Conservation (phyloP, 257 asterid species). For the Scutellaria barbata region DNA sequence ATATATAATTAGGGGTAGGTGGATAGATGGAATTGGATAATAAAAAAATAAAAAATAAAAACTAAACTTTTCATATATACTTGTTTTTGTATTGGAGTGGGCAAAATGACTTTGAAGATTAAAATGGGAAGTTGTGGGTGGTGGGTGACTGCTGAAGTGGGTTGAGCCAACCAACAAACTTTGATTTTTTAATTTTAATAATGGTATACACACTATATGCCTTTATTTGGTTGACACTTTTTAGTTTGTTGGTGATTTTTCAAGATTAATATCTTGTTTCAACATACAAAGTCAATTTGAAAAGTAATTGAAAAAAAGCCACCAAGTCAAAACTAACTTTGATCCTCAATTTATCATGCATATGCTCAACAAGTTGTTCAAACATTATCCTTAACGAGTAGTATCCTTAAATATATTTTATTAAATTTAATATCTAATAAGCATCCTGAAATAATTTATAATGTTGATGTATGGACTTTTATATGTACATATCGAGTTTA, state of each 20-base stretch:
- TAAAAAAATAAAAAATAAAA: constrained; percentile 34
- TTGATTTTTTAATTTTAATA: not conserved
- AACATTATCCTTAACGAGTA: too few species aligned
- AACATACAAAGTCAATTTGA: constrained; percentile 30
- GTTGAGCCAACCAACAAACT: constrained; percentile 49
- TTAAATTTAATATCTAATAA: too few species aligned
- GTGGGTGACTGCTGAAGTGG: constrained; percentile 44
- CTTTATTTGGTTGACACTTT: constrained; percentile 32
- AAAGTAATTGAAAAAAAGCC: not conserved
- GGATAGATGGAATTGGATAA: constrained; percentile 51
- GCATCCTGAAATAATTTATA: too few species aligned
- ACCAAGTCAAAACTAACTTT: constrained; percentile 24
- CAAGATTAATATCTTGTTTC: constrained; percentile 20
- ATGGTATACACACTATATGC: not conserved
- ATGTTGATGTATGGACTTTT: too few species aligned
- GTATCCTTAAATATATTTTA: too few species aligned
- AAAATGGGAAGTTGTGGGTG: constrained; percentile 40
- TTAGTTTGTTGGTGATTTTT: not conserved
- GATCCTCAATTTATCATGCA: constrained; percentile 3
- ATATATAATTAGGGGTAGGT: constrained; percentile 34
- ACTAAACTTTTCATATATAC: constrained; percentile 36
- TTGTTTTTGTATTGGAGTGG: constrained; percentile 43
- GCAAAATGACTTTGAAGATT: constrained; percentile 39
- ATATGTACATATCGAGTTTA: too few species aligned
- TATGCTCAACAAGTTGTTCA: not conserved